Conservation (phyloP, 2,329 filamentous ascomycete species). For the Trichoderma lentiforme region DNA sequence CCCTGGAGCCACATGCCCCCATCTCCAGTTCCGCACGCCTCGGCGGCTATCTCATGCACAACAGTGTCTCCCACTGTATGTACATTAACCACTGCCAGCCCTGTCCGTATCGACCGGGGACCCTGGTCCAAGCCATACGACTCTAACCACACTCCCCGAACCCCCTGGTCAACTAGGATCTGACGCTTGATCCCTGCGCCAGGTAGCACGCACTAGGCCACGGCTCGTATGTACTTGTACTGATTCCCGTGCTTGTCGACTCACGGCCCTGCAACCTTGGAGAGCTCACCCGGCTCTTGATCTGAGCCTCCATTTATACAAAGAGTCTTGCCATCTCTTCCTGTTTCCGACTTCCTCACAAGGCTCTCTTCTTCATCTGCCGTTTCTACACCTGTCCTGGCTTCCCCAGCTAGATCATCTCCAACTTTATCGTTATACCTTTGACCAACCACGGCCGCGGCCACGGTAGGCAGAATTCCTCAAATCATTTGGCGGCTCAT, state of each 20-base stretch:
- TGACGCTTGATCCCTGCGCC: constrained; percentile 23
- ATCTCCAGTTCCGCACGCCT: constrained; percentile 12
- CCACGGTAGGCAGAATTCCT: constrained; percentile 29
- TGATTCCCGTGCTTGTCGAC: constrained; percentile 18
- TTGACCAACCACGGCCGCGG: constrained; percentile 28
- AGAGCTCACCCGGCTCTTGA: constrained; percentile 20
- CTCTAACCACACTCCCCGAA: constrained; percentile 17
- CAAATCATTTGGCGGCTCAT: constrained; percentile 18
- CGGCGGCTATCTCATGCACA: constrained; percentile 33
- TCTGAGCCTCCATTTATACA: constrained; percentile 23
- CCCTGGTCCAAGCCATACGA: neutral
- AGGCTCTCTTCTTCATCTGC: constrained; percentile 17
- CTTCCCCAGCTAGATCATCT: constrained; percentile 20
- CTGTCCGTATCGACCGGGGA: constrained; percentile 20
- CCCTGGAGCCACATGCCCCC: neutral
- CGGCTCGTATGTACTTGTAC: constrained; percentile 9
- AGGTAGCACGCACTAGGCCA: neutral
- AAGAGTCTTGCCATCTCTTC: constrained; percentile 23
- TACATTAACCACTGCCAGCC: constrained; percentile 19
- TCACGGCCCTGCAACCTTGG: constrained; percentile 16
- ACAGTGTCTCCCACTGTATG: constrained; percentile 25
- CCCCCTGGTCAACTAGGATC: constrained; percentile 20
- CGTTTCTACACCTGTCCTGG: constrained; percentile 4
- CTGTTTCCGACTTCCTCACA: constrained; percentile 10
- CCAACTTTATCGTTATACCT: constrained; percentile 12